Evolutionary conservation across 352 stramenopile species (phyloP).

Genomic region (Saprolegnia parasitica): DNA sequence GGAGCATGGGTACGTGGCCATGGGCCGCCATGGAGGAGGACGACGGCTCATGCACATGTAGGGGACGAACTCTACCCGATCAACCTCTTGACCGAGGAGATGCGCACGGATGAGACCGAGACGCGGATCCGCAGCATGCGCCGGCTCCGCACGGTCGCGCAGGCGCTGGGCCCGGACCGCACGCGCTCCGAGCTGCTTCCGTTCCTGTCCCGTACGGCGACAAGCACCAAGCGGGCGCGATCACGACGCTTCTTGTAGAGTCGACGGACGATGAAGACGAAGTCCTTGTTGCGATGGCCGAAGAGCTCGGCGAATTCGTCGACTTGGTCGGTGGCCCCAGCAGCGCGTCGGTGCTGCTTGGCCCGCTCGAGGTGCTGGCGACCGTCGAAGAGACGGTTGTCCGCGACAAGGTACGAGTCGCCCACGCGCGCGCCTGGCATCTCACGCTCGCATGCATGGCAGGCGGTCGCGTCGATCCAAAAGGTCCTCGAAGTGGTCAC

Average conservation of each 20-base stretch:
- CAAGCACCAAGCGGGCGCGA: background rate
- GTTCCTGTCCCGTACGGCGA: conserved; percentile 67
- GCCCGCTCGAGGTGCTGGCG: conserved; percentile 89
- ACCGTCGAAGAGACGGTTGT: conserved; percentile 93
- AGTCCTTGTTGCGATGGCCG: conserved; percentile 87
- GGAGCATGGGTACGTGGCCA: background rate
- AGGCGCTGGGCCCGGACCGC: conserved; percentile 82
- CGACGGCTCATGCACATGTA: background rate
- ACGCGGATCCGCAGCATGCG: conserved; percentile 93
- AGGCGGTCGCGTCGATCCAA: conserved; percentile 67
- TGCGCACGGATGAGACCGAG: conserved; percentile 89
- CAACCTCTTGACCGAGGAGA: conserved; percentile 88
- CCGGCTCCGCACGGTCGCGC: conserved; percentile 85
- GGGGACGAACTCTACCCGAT: conserved; percentile 78
- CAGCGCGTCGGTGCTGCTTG: conserved; percentile 62
- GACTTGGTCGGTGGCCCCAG: conserved; percentile 75
- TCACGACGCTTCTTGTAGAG: conserved; percentile 36
- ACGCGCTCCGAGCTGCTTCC: conserved; percentile 82
- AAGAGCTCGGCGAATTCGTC: conserved; percentile 88
- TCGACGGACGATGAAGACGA: conserved; percentile 92
- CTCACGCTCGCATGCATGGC: background rate
- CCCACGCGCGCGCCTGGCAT: background rate
- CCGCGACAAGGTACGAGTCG: conserved; percentile 59
- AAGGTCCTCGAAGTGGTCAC: conserved; percentile 65
- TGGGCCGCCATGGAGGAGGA: too few relatives aligned